Evolutionary conservation across 2,329 filamentous ascomycete genomes (phyloP), one percentile per base, ranked within the genome.

Genomic region (Claviceps africana): DNA sequence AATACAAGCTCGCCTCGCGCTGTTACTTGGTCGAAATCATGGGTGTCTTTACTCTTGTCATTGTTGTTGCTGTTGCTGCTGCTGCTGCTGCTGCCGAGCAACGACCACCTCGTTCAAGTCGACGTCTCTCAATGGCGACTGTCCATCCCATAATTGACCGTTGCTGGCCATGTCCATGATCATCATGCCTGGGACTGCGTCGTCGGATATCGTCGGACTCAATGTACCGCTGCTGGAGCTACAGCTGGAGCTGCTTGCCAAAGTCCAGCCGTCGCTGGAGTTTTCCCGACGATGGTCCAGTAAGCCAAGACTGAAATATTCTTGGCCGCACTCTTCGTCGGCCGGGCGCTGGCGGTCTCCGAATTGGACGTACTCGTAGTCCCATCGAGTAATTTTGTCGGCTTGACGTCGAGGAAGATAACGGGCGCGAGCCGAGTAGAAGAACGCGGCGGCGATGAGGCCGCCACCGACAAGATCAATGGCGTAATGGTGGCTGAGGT

Each of bases 401-500:
- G 77, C 68, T 67, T 96, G 91, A 54, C 87, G 76, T 55, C 85
- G 82, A 4, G 91, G 90, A 44, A 97, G 70, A 72, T 88, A 95
- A 54, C 83, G 82, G 43, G 83, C 79, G 64, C 87, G 86, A 53
- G 86, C 81, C 55, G 88, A 80, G 70, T 91, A 95, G 74, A 88
- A 97, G 54, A 85, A 82, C 49, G 85, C 73, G 13, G 83, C 83
- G 25, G 88, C 85, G 54, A 88, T 74, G 55, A 95, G 74, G 65
- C 85, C 88, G 59, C 91, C 91, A 37, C 80, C 88, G 28, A 96
- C 88, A 49, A 97, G 75, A 67, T 97, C 91, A 42, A 97, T 86
- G 33, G 90, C 91, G 65, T 97, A 97, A 72, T 97, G 91, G 70
- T 97, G 91, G 62, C 88, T 94, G 50, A 97, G 79, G 65, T 97